These are phyloP conservation scores for Rhizophlyctis rosea DNA, from an alignment of 192 early-diverging fungal species.

Conservation along the genomic window DNA sequence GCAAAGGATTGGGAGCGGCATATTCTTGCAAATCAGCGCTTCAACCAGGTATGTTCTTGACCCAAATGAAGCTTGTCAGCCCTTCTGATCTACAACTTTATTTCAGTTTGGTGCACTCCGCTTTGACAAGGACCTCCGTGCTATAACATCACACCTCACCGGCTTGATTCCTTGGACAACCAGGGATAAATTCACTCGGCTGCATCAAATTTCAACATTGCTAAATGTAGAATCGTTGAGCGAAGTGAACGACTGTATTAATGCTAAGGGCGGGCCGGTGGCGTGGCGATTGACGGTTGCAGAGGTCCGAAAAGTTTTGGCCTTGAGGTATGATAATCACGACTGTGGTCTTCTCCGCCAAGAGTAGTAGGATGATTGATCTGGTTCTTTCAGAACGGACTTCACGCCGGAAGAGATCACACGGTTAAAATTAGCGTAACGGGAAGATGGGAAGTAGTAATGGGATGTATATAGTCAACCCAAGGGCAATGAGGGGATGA, in stretches of 20 bases:
- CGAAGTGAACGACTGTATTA: constrained; percentile 75
- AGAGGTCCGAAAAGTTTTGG: constrained; percentile 66
- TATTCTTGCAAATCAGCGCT: constrained; percentile 72
- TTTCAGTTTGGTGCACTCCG: constrained; percentile 76
- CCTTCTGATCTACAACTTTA: too few relatives aligned
- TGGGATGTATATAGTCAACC: too few relatives aligned
- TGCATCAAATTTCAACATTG: constrained; percentile 81
- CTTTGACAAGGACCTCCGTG: constrained; percentile 89
- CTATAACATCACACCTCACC: constrained; percentile 45
- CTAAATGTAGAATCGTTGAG: constrained; percentile 73
- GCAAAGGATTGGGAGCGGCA: constrained; percentile 84
- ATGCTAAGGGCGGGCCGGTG: constrained; percentile 44
- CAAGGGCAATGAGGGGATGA: too few relatives aligned
- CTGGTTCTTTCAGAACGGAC: constrained; percentile 44
- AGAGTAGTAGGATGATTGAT: background rate
- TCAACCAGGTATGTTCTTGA: constrained; percentile 66
- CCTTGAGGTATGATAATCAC: constrained; percentile 48
- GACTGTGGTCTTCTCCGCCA: background rate
- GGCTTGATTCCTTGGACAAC: constrained; percentile 53
- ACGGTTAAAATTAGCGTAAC: constrained; percentile 36
- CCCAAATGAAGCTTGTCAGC: constrained; percentile 1
- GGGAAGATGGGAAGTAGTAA: too few relatives aligned
- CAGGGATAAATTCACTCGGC: constrained; percentile 74
- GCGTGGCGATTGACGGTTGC: constrained; percentile 68
- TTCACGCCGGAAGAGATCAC: constrained; percentile 59